Percentiles rank a stretch among this genome's conserved stretches.
phyloP scores from a whole-genome alignment of 495 filamentous ascomycete genomes.

The Schizothecium vesticola region DNA sequence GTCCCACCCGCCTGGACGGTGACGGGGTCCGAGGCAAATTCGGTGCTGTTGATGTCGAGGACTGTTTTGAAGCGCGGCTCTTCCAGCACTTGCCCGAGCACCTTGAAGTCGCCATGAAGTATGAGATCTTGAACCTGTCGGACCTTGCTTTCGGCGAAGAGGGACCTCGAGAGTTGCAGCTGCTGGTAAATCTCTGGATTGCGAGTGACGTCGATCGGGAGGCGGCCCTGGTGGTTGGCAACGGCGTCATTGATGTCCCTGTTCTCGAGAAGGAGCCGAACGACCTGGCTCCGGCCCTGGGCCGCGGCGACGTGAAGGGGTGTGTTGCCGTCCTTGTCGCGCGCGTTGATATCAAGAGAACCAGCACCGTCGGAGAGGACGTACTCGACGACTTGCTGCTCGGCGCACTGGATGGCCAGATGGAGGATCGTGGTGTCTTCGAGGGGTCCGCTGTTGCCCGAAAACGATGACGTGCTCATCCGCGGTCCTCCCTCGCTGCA shows the following conservation, averaged over 20 bases:
- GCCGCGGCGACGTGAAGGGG: slow-evolving; percentile 83
- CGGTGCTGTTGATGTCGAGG: slow-evolving; percentile 83
- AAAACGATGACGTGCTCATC: slow-evolving; percentile 50
- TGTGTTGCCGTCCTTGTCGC: slow-evolving; percentile 89
- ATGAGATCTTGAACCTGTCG: slow-evolving; percentile 77
- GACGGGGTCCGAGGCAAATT: slow-evolving; percentile 74
- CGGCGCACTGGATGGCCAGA: slow-evolving; percentile 94
- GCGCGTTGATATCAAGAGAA: slow-evolving; percentile 76
- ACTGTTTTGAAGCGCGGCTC: slow-evolving; percentile 78
- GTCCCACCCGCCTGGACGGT: slow-evolving; percentile 78
- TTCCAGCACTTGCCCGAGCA: slow-evolving; percentile 70
- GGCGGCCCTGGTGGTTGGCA: slow-evolving; percentile 81
- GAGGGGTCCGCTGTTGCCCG: slow-evolving; percentile 41
- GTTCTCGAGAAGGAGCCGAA: slow-evolving; percentile 73
- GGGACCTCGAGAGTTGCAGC: slow-evolving; percentile 80
- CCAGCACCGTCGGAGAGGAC: slow-evolving; percentile 67
- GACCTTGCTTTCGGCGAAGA: slow-evolving; percentile 83
- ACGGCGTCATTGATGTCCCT: slow-evolving; percentile 82
- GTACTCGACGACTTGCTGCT: slow-evolving; percentile 92
- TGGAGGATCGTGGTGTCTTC: slow-evolving; percentile 87
- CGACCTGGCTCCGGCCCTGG: slow-evolving; percentile 71
- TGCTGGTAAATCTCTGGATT: slow-evolving; percentile 94
- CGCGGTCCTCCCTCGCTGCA: slow-evolving; percentile 43
- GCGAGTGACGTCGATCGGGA: slow-evolving; percentile 81
- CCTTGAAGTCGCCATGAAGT: slow-evolving; percentile 63